phyloP scores from a whole-genome alignment of 2,329 filamentous ascomycete species.

The Aspergillus clavatus region DNA sequence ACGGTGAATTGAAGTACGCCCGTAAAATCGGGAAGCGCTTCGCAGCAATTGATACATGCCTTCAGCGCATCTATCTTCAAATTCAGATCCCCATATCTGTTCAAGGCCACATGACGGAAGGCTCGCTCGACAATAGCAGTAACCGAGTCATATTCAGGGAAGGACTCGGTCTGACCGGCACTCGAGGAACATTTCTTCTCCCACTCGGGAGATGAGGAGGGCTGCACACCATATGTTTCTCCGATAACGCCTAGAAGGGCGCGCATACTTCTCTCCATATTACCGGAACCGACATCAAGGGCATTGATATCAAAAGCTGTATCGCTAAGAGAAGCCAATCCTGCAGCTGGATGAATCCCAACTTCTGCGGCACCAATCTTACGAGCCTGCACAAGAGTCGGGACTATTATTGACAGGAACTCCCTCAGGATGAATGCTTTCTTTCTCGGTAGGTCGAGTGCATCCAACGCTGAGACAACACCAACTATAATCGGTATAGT shows the following conservation, averaged over 20 bases:
- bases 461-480: constrained; percentile 78
- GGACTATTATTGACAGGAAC: constrained; percentile 74
- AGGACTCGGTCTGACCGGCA: constrained; percentile 12
- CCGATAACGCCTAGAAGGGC: constrained; percentile 35
- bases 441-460: constrained; percentile 76
- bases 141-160: constrained; percentile 31
- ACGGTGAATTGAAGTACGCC: constrained; percentile 86
- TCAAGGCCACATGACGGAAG: constrained; percentile 42
- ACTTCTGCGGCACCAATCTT: constrained; percentile 94
- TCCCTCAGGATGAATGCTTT: constrained; percentile 87
- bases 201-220: constrained; percentile 31
- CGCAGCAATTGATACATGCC: constrained; percentile 88
- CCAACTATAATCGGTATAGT: constrained; percentile 75
- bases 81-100: constrained; percentile 67
- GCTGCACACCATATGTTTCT: constrained; percentile 39
- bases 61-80: constrained; percentile 83
- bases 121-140: constrained; percentile 42
- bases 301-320: constrained; percentile 44
- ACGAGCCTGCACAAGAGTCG: constrained; percentile 80
- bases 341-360: constrained; percentile 89
- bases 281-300: constrained; percentile 37
- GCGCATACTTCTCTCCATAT: constrained; percentile 41
- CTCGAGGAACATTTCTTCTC: constrained; percentile 26
- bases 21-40: constrained; percentile 85
- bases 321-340: constrained; percentile 65